Base-by-base conservation (phyloP, 805 yeast species). In the Cyberlindnera xishuangbannaensis region DNA sequence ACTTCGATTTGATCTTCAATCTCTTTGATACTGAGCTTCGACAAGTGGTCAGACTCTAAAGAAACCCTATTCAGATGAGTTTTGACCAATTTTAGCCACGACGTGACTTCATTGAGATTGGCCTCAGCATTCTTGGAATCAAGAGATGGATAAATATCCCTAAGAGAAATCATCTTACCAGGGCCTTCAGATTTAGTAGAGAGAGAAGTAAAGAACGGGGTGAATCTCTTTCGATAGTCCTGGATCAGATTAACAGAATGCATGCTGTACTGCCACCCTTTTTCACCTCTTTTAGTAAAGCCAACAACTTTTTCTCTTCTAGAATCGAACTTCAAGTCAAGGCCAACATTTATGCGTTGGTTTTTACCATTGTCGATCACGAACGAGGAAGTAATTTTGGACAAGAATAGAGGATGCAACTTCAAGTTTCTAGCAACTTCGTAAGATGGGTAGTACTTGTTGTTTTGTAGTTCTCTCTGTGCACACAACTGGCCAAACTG, bases 301-400 rank as follows among this genome's bases (percentile, higher is more conserved):
- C 97, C 98, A 42, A 88, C 67, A 4, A 85, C 97, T 58, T 90
- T 90, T 49, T 74, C 71, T 46, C 86, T 75, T 39, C 75, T 73
- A 15, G 74, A 73, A 44, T 88, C 95, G 58, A 79, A 83, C 59
- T 88, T 88, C 56, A 92, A 66, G 37, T 81, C 83, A 43, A 92
- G 64, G 15, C 97, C 97, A 48, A 92, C 65, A 51, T 88, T 82
- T 8, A 68, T 50, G 43, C 71, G 69, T 43, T 64, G 72, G 15
- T 71, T 71, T 21, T 63, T 61, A 15, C 67, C 67, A 39, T 71
- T 76, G 19, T 65, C 69, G 39, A 88, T 65, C 63, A 80, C 59
- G 47, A 65, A 83, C 7, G 76, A 72, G 7, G 96, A 79, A 0
- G 96, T 82, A 28, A 92, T 69, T 51, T 73, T 80, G 3, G 95